A percentile compares a stretch with the other conserved stretches of the same genome.
These are phyloP conservation scores for Oryza australiensis DNA, from an alignment of 176 grass and related monocot species.

Conservation along the genomic window DNA sequence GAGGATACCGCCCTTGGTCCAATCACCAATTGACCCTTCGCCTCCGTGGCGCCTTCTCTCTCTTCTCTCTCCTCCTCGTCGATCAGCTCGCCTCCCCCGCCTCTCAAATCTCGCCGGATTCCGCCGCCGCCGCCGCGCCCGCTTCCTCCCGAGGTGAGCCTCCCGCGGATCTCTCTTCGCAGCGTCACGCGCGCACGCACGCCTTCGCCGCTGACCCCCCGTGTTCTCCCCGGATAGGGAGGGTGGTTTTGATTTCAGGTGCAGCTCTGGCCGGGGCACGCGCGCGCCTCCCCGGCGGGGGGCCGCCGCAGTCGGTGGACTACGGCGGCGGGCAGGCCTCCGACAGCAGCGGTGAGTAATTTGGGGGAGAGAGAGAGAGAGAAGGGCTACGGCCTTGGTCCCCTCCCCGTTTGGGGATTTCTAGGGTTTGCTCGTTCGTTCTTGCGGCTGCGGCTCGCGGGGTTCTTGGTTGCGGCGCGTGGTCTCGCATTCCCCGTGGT, in stretches of 20 bases:
- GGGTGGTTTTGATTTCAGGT: slow-evolving; percentile 29
- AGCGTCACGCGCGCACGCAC: no score
- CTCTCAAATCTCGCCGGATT: slow-evolving; percentile 42
- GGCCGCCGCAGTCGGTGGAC: slow-evolving; percentile 46
- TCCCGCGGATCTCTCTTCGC: neutral
- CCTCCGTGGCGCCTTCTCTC: neutral
- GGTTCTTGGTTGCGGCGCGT: neutral
- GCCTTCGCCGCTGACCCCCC: neutral
- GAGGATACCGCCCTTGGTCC: neutral
- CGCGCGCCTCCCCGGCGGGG: neutral
- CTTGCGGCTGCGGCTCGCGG: neutral
- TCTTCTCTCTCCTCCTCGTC: neutral
- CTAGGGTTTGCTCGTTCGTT: slow-evolving; percentile 33
- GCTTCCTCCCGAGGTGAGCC: slow-evolving; percentile 17
- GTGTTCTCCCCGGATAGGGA: neutral
- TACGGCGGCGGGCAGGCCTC: slow-evolving; percentile 52
- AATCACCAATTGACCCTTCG: neutral
- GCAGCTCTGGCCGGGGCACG: neutral
- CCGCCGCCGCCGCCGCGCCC: neutral
- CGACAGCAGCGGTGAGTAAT: slow-evolving; percentile 82
- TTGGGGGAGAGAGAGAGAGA: neutral
- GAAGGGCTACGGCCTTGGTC: neutral
- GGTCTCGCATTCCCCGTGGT: neutral
- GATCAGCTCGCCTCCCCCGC: neutral
- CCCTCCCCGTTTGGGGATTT: slow-evolving; percentile 21